A percentile compares a stretch with the other conserved stretches of the same genome.
These are phyloP conservation scores for Porodaedalea pini DNA, from an alignment of 1,284 basidiomycete species.

Conservation along the genomic window DNA sequence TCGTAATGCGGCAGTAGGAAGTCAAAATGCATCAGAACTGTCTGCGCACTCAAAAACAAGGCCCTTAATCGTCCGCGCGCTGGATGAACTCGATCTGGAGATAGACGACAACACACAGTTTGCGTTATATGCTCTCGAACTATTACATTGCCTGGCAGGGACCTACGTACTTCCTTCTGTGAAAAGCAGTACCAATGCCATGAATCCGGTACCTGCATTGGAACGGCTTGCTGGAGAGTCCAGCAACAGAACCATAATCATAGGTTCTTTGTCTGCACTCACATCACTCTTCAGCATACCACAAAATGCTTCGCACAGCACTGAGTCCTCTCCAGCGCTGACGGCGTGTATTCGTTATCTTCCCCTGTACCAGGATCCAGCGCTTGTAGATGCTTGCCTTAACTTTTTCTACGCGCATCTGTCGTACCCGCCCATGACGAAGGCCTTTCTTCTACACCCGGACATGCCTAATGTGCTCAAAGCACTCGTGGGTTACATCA, in stretches of 20 bases:
- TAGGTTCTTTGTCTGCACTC: conserved; percentile 57
- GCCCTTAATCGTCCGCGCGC: conserved; percentile 53
- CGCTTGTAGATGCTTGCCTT: conserved; percentile 62
- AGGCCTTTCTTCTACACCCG: conserved; percentile 65
- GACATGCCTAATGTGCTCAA: conserved; percentile 65
- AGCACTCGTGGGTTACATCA: conserved; percentile 61
- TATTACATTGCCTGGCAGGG: conserved; percentile 52
- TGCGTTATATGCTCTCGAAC: conserved; percentile 61
- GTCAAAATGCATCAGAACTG: conserved; percentile 62
- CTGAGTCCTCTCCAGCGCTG: conserved; percentile 52
- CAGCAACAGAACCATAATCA: conserved; percentile 68
- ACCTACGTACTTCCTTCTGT: conserved; percentile 39
- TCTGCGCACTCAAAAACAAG: conserved; percentile 53
- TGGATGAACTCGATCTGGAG: conserved; percentile 46
- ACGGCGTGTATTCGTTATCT: conserved; percentile 63
- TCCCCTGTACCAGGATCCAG: conserved; percentile 68
- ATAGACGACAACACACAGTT: conserved; percentile 66
- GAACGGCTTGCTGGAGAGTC: conserved; percentile 52
- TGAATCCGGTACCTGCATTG: conserved; percentile 48
- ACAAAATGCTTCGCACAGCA: conserved; percentile 51
- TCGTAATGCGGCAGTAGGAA: conserved; percentile 68
- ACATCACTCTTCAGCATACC: conserved; percentile 59
- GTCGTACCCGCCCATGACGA: conserved; percentile 70
- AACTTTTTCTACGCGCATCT: conserved; percentile 77
- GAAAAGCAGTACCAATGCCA: conserved; percentile 24